phyloP scores from a whole-genome alignment of 2,329 filamentous ascomycete genomes.

The Rutstroemia sp. region DNA sequence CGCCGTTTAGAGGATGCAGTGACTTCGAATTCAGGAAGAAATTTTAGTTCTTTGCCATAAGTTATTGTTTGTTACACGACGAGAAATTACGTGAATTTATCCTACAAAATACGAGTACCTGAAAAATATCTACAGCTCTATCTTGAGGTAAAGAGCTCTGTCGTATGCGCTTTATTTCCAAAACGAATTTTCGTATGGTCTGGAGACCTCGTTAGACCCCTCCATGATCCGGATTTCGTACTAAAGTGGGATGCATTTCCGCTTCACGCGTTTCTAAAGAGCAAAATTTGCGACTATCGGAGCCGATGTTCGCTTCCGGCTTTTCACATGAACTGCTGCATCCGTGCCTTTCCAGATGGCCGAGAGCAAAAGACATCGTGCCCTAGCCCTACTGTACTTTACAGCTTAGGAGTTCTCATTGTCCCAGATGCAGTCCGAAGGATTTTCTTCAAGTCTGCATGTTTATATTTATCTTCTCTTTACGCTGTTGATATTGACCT shows the following conservation, averaged over 20 bases:
- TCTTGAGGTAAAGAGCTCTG: background rate
- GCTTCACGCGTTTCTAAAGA: background rate
- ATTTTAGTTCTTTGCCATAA: background rate
- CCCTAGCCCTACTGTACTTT: too few species aligned
- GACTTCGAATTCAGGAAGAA: background rate
- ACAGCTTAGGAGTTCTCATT: too few species aligned
- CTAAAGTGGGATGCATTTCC: background rate
- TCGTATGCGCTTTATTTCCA: conserved; percentile 1
- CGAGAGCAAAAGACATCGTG: too few species aligned
- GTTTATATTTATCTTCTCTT: too few species aligned
- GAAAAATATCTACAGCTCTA: too few species aligned
- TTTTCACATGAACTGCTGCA: background rate
- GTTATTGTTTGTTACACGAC: too few species aligned
- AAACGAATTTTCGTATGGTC: conserved; percentile 6
- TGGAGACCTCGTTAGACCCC: background rate
- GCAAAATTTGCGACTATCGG: background rate
- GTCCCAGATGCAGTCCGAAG: too few species aligned
- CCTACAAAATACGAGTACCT: too few species aligned
- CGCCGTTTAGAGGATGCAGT: too few species aligned
- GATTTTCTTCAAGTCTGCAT: too few species aligned
- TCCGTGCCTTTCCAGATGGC: background rate
- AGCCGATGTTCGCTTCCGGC: background rate
- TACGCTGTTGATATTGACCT: too few species aligned
- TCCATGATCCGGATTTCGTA: background rate
- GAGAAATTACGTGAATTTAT: too few species aligned